Conservation (phyloP, 768 basidiomycete species). For the Neoboletus subvelutipes region DNA sequence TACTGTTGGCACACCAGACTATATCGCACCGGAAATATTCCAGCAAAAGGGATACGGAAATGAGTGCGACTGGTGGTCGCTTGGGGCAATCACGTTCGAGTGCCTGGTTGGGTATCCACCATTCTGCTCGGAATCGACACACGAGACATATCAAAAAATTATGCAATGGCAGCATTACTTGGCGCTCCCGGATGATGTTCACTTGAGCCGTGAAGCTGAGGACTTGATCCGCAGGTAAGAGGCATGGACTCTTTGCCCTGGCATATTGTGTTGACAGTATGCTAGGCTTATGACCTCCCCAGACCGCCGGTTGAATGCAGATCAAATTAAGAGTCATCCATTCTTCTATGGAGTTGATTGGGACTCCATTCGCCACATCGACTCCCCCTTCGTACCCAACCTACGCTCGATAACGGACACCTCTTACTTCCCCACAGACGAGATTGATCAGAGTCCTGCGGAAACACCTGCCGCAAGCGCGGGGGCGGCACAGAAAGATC, state of each 20-base stretch:
- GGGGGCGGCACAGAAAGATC: constrained; percentile 50
- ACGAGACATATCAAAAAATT: constrained; percentile 98
- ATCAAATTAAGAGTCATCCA: constrained; percentile 87
- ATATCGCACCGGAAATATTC: constrained; percentile 98
- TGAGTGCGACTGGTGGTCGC: constrained; percentile 99
- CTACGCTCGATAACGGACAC: constrained; percentile 92
- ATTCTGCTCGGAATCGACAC: constrained; percentile 93
- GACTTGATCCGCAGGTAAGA: constrained; percentile 79
- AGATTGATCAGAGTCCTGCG: constrained; percentile 74
- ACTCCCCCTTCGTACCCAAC: constrained; percentile 95
- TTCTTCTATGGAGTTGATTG: constrained; percentile 98
- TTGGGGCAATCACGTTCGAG: constrained; percentile 98
- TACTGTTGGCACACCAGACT: constrained; percentile 95
- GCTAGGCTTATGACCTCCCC: constrained; percentile 78
- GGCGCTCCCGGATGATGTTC: constrained; percentile 90
- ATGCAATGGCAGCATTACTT: constrained; percentile 90
- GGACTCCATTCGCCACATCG: constrained; percentile 82
- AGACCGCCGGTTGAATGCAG: constrained; percentile 74
- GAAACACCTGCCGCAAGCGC: constrained; percentile 40
- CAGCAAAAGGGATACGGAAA: constrained; percentile 95
- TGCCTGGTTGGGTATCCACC: constrained; percentile 96
- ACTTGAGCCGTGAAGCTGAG: constrained; percentile 88
- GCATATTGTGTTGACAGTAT: constrained; percentile 6
- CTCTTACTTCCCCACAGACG: constrained; percentile 97
- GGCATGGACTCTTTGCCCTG: background rate